Percentiles rank a stretch among this genome's conserved stretches.
These are phyloP conservation scores for Ganoderma resinaceum DNA, from an alignment of 1,284 basidiomycete species.

Conservation along the genomic window DNA sequence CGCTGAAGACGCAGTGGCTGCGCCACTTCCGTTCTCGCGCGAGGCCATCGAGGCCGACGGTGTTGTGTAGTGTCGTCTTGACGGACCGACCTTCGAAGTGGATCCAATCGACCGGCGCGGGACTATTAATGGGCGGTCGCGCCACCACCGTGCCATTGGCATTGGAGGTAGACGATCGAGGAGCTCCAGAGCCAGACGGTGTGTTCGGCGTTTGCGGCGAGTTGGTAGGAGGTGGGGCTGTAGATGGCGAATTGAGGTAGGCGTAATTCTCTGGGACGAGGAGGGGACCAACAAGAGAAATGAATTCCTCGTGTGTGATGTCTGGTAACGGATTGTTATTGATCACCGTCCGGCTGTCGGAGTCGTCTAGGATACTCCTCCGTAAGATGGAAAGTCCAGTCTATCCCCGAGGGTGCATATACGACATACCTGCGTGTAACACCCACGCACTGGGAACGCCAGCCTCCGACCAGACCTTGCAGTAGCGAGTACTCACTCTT, in stretches of 20 bases:
- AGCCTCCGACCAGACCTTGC: constrained; percentile 72
- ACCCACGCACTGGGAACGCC: constrained; percentile 86
- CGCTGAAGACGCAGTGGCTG: constrained; percentile 77
- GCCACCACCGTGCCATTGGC: constrained; percentile 43
- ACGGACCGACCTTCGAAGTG: constrained; percentile 81
- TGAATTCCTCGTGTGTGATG: constrained; percentile 84
- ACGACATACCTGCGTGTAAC: constrained; percentile 62
- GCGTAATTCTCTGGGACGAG: constrained; percentile 80
- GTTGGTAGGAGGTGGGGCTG: constrained; percentile 38
- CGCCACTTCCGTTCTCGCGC: constrained; percentile 83
- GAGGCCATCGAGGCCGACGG: constrained; percentile 77
- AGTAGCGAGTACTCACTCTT: constrained; percentile 73
- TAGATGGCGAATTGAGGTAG: constrained; percentile 36
- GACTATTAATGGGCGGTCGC: constrained; percentile 56
- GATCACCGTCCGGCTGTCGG: constrained; percentile 69
- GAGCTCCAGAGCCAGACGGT: constrained; percentile 38
- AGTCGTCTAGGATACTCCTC: constrained; percentile 52
- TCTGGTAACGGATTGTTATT: constrained; percentile 87
- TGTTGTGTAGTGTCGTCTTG: constrained; percentile 78
- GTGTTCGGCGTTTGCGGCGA: constrained; percentile 20
- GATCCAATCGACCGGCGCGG: constrained; percentile 83
- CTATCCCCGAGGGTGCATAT: not conserved
- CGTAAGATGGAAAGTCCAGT: not conserved
- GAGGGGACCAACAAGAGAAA: constrained; percentile 75
- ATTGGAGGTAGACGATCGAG: constrained; percentile 47